Evolutionary conservation across 129 eudicot genomes (phyloP).

Genomic region (Artemisia annua): DNA sequence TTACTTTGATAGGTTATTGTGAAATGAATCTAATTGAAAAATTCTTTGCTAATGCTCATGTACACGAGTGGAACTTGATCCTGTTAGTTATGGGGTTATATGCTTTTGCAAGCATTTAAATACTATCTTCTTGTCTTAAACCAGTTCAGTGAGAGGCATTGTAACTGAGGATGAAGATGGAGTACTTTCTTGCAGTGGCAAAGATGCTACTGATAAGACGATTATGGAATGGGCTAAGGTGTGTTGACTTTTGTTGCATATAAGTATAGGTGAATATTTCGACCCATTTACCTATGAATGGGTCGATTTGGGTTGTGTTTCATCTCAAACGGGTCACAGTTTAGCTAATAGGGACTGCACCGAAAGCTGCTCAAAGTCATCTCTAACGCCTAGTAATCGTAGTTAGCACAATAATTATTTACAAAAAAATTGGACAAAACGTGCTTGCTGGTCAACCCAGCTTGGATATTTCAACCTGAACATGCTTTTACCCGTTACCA

Average conservation of each 20-base stretch:
- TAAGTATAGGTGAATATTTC: background rate
- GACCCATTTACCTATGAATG: background rate
- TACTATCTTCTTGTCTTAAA: slow-evolving; percentile 35
- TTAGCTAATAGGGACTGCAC: too few species aligned
- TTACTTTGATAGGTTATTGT: too few species aligned
- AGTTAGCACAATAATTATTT: background rate
- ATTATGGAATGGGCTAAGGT: slow-evolving; percentile 89
- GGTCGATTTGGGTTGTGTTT: background rate
- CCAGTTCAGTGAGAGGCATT: slow-evolving; percentile 78
- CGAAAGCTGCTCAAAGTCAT: too few species aligned
- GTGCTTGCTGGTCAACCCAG: background rate
- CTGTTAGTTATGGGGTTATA: background rate
- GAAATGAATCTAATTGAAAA: too few species aligned
- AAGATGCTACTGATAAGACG: slow-evolving; percentile 48
- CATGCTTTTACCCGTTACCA: background rate
- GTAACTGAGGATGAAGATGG: slow-evolving; percentile 63
- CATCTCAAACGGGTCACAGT: background rate
- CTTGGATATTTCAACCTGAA: background rate
- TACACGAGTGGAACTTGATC: background rate
- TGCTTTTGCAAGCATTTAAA: slow-evolving; percentile 9
- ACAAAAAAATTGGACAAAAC: background rate
- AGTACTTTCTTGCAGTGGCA: slow-evolving; percentile 38
- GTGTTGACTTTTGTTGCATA: slow-evolving; percentile 27
- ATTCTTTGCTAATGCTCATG: background rate
- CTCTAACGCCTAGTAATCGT: background rate